Conservation (phyloP, 73 alveolate species). For the Tetrahymena malaccensis region DNA sequence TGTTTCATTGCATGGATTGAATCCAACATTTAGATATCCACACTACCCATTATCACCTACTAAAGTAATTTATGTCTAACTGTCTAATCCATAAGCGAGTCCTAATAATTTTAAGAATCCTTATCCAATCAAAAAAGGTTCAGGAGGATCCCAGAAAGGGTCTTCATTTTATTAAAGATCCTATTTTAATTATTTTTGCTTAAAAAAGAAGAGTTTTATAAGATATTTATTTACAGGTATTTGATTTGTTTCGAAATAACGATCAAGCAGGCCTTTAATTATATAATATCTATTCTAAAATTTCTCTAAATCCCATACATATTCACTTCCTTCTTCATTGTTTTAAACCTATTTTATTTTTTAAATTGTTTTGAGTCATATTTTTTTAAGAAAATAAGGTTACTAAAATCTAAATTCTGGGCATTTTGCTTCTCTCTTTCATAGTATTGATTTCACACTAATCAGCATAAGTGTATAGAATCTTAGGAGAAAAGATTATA, state of each 20-base stretch:
- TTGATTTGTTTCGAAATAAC: constrained; percentile 62
- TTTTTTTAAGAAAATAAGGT: not conserved
- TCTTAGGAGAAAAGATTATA: constrained; percentile 31
- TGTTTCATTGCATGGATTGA: constrained; percentile 64
- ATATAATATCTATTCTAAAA: constrained; percentile 75
- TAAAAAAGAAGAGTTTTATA: not conserved
- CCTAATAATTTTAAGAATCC: constrained; percentile 80
- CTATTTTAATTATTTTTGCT: not conserved
- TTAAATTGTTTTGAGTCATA: not conserved
- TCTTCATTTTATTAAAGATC: constrained; percentile 64
- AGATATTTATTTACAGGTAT: not conserved
- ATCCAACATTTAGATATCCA: constrained; percentile 61
- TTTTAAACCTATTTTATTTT: constrained; percentile 56
- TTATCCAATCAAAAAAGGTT: constrained; percentile 73
- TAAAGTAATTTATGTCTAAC: constrained; percentile 61
- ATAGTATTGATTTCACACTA: constrained; percentile 46
- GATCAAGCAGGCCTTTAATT: constrained; percentile 76
- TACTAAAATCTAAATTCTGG: not conserved
- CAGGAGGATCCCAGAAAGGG: constrained; percentile 89
- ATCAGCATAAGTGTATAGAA: constrained; percentile 34
- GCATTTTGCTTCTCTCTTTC: constrained; percentile 37
- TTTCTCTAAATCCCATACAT: constrained; percentile 79
- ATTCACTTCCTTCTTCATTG: constrained; percentile 79
- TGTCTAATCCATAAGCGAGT: constrained; percentile 80
- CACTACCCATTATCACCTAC: constrained; percentile 60